Evolutionary conservation across 176 grass and related monocot species (phyloP).

Genomic region (Raddia guianensis): DNA sequence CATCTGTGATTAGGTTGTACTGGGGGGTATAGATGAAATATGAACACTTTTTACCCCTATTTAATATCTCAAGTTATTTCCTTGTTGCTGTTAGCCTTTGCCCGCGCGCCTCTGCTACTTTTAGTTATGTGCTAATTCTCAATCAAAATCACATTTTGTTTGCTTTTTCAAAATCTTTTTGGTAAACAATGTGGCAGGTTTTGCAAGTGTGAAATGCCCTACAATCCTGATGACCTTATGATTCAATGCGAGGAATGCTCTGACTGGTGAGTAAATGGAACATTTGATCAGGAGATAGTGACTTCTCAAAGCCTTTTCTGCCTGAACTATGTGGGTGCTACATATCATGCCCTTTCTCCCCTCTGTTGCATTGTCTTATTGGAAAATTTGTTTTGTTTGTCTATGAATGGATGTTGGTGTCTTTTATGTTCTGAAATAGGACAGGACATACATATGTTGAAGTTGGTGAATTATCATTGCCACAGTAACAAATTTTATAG

Average conservation of each 20-base stretch:
- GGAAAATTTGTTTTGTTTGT: conserved; percentile 11
- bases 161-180: conserved; percentile 39
- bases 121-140: conserved; percentile 10
- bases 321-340: not conserved
- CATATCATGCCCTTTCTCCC: not conserved
- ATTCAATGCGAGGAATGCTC: conserved; percentile 94
- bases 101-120: not conserved
- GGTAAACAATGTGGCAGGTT: conserved; percentile 61
- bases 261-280: conserved; percentile 72
- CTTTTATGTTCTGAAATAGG: conserved; percentile 12
- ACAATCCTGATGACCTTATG: conserved; percentile 99
- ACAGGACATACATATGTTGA: not conserved
- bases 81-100: conserved; percentile 17
- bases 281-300: conserved; percentile 7
- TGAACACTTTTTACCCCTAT: not conserved
- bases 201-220: conserved; percentile 99
- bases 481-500: conserved; percentile 6
- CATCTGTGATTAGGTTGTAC: not conserved
- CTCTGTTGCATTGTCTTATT: conserved; percentile 31
- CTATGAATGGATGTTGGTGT: not conserved
- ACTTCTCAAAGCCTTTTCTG: conserved; percentile 2
- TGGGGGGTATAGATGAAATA: not conserved
- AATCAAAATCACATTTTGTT: conserved; percentile 29
- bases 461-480: not conserved
- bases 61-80: conserved; percentile 9